Evolutionary conservation across 805 yeast species (phyloP).

Genomic region (Metschnikowia bowlesiae): DNA sequence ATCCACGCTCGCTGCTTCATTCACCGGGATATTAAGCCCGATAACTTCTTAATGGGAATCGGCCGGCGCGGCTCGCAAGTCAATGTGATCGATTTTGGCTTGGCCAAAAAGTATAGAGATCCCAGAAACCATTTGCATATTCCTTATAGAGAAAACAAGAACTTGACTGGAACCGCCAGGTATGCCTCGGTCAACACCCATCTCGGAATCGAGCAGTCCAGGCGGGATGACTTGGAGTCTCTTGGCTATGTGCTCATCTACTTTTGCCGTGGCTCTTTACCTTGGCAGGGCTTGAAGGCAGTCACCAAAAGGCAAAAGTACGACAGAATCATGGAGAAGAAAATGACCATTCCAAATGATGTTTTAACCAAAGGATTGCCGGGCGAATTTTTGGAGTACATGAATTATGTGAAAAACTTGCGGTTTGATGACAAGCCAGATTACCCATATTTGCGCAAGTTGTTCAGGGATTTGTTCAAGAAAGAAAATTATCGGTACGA

Average conservation of each 20-base stretch:
- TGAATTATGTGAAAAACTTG: constrained; percentile 83
- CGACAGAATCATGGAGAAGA: constrained; percentile 22
- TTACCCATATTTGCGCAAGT: constrained; percentile 79
- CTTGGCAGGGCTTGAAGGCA: constrained; percentile 23
- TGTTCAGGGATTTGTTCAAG: constrained; percentile 83
- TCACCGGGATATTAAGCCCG: constrained; percentile 82
- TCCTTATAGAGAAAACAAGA: constrained; percentile 41
- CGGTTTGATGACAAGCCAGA: constrained; percentile 97
- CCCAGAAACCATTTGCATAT: constrained; percentile 92
- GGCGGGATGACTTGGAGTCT: constrained; percentile 21
- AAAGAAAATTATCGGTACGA: constrained; percentile 89
- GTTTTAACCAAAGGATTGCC: constrained; percentile 63
- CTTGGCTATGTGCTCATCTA: constrained; percentile 21
- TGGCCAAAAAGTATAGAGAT: constrained; percentile 91
- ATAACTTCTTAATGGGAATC: constrained; percentile 80
- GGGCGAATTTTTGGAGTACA: constrained; percentile 78
- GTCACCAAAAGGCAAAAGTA: constrained; percentile 21
- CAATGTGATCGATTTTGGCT: constrained; percentile 89
- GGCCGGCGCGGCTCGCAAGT: constrained; percentile 95
- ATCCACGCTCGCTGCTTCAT: constrained; percentile 92
- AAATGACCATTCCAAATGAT: constrained; percentile 21
- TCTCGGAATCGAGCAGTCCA: constrained; percentile 20
- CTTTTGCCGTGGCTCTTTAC: constrained; percentile 20
- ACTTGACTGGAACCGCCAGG: constrained; percentile 21
- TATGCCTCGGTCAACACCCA: constrained; percentile 22